phyloP scores from a whole-genome alignment of 495 filamentous ascomycete genomes.

The Aspergillus heteromorphus region DNA sequence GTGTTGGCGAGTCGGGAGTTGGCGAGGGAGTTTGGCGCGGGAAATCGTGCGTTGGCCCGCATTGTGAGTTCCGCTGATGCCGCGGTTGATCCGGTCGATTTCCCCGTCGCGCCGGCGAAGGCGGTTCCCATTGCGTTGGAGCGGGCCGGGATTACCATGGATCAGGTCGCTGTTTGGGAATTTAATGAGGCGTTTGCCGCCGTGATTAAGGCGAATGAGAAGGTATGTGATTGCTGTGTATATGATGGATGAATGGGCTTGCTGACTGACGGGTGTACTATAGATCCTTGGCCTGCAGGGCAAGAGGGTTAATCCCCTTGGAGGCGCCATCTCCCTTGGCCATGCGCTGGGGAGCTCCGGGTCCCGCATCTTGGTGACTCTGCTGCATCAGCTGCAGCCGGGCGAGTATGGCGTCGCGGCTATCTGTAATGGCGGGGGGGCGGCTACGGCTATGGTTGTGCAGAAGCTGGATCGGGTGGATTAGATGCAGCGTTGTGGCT shows the following conservation, averaged over 20 bases:
- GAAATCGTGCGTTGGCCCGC: constrained; percentile 71
- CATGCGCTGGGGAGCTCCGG: constrained; percentile 94
- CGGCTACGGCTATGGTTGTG: constrained; percentile 86
- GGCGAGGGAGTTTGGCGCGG: constrained; percentile 66
- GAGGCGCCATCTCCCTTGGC: constrained; percentile 90
- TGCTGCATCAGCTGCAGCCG: constrained; percentile 83
- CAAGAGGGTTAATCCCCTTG: constrained; percentile 77
- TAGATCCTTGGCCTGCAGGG: constrained; percentile 73
- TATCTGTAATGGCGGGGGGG: constrained; percentile 95
- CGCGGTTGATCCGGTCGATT: constrained; percentile 89
- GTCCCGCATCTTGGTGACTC: constrained; percentile 81
- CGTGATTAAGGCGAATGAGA: constrained; percentile 90
- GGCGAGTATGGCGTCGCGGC: constrained; percentile 93
- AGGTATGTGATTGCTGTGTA: constrained; percentile 45
- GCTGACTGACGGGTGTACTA: neutral
- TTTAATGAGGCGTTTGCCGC: constrained; percentile 98
- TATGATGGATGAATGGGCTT: constrained; percentile 60
- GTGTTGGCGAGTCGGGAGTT: constrained; percentile 74
- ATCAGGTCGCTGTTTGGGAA: constrained; percentile 91
- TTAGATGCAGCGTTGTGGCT: constrained; percentile 7
- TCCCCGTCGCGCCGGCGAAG: constrained; percentile 87
- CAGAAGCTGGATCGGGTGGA: constrained; percentile 71
- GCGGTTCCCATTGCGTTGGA: constrained; percentile 87
- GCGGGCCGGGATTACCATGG: constrained; percentile 79
- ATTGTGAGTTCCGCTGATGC: constrained; percentile 87